Evolutionary conservation across 2,329 filamentous ascomycete species (phyloP).

Genomic region (Sodiomyces alkalinus): DNA sequence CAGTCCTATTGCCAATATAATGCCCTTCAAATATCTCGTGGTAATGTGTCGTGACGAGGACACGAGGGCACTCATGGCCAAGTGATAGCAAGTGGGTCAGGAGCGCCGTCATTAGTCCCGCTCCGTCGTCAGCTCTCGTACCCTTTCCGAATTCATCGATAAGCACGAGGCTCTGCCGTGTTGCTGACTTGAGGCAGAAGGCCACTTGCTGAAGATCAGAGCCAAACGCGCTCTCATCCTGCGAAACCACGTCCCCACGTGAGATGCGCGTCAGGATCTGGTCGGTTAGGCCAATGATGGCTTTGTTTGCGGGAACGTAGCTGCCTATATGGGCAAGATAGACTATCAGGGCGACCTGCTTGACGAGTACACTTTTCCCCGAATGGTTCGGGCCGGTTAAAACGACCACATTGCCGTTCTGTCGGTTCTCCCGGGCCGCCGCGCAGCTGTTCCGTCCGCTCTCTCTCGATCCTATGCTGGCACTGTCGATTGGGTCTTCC

Average conservation of each 20-base stretch:
- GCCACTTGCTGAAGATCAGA: conserved; percentile 81
- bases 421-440: conserved; percentile 21
- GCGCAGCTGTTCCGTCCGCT: too few relatives aligned
- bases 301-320: conserved; percentile 69
- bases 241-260: conserved; percentile 49
- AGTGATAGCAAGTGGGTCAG: conserved; percentile 39
- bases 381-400: conserved; percentile 93
- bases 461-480: too few relatives aligned
- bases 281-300: conserved; percentile 75
- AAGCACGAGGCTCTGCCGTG: conserved; percentile 64
- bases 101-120: conserved; percentile 41
- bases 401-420: too few relatives aligned
- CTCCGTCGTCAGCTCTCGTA: conserved; percentile 41
- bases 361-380: conserved; percentile 91
- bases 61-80: conserved; percentile 31
- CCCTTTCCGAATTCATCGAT: conserved; percentile 80
- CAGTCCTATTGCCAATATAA: conserved; percentile 33
- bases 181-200: conserved; percentile 59
- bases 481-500: conserved; percentile 13
- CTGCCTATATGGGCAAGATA: conserved; percentile 89
- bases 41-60: conserved; percentile 48
- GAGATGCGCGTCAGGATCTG: conserved; percentile 80
- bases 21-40: conserved; percentile 58
- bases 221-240: conserved; percentile 46
- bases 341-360: conserved; percentile 79